Percentiles rank a stretch among this genome's conserved stretches.
Conservation (phyloP, 768 basidiomycete species). For the Cubamyces sp. region DNA sequence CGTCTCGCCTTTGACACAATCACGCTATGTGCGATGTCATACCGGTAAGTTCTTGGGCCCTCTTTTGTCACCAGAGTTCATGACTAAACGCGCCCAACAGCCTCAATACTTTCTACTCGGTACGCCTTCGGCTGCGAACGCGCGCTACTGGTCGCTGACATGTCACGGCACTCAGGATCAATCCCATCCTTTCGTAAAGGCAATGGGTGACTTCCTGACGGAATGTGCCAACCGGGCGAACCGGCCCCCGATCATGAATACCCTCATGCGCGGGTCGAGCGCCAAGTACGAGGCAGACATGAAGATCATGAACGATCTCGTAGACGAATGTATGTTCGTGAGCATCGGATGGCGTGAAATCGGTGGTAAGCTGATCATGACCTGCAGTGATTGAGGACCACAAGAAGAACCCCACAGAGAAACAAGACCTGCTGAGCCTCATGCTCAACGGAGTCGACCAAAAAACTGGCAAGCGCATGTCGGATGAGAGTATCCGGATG, state of each 20-base stretch:
- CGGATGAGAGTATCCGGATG: conserved; percentile 45
- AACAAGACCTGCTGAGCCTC: conserved; percentile 49
- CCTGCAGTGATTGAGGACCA: conserved; percentile 44
- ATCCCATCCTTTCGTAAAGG: conserved; percentile 43
- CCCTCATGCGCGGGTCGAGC: conserved; percentile 40
- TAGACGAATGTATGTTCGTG: conserved; percentile 40
- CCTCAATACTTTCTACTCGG: conserved; percentile 51
- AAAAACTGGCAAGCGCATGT: conserved; percentile 46
- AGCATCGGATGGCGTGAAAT: too few species aligned
- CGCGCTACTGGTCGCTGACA: background rate
- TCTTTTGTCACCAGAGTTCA: background rate
- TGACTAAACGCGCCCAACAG: conserved; percentile 27
- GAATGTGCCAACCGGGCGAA: conserved; percentile 42
- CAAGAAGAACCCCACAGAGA: conserved; percentile 41
- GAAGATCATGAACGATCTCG: conserved; percentile 46
- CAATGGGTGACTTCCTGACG: conserved; percentile 46
- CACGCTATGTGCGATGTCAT: conserved; percentile 48
- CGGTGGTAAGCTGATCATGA: background rate
- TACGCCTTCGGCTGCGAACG: conserved; percentile 15
- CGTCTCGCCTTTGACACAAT: conserved; percentile 52
- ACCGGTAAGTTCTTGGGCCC: conserved; percentile 34
- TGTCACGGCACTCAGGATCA: conserved; percentile 30
- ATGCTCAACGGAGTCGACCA: conserved; percentile 51
- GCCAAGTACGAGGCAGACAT: conserved; percentile 47
- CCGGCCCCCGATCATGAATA: conserved; percentile 41